Evolutionary conservation across 257 asterid genomes (phyloP).

Genomic region (Forsythia viridissima): DNA sequence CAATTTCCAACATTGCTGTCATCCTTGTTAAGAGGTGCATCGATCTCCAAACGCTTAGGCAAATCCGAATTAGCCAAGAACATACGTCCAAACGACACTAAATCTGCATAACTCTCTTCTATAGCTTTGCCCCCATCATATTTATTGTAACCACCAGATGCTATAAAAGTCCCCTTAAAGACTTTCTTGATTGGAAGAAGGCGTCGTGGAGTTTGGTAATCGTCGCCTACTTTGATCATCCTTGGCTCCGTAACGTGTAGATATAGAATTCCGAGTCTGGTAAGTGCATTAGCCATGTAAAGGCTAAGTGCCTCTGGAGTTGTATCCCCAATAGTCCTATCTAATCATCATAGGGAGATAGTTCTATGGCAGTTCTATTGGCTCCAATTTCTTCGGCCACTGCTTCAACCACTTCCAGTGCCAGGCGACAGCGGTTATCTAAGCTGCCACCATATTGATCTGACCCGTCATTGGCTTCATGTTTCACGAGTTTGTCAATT

Average conservation of each 20-base stretch:
- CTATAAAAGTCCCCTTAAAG: slow-evolving; percentile 34
- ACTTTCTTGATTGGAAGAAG: slow-evolving; percentile 13
- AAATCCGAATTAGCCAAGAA: slow-evolving; percentile 49
- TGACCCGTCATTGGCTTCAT: slow-evolving; percentile 26
- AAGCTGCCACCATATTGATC: slow-evolving; percentile 27
- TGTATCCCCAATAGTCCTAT: slow-evolving; percentile 10
- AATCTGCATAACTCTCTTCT: slow-evolving; percentile 35
- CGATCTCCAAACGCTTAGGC: slow-evolving; percentile 33
- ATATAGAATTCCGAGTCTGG: slow-evolving; percentile 22
- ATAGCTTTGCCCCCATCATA: slow-evolving; percentile 37
- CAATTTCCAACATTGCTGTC: not conserved
- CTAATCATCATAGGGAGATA: slow-evolving; percentile 21
- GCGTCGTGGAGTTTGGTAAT: not conserved
- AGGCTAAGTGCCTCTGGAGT: slow-evolving; percentile 18
- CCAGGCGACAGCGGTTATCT: slow-evolving; percentile 25
- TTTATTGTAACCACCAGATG: slow-evolving; percentile 40
- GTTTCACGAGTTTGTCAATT: slow-evolving; percentile 29
- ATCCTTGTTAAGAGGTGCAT: slow-evolving; percentile 35
- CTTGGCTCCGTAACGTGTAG: slow-evolving; percentile 29
- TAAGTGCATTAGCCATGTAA: slow-evolving; percentile 26
- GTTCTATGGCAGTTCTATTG: slow-evolving; percentile 24
- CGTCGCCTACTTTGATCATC: slow-evolving; percentile 14
- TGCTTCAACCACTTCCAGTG: slow-evolving; percentile 25
- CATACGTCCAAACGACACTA: slow-evolving; percentile 42
- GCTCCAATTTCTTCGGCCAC: slow-evolving; percentile 24